A percentile compares a stretch with the other conserved stretches of the same genome.
These are phyloP conservation scores for Fusarium palustre DNA, from an alignment of 2,329 filamentous ascomycete species.

Conservation along the genomic window DNA sequence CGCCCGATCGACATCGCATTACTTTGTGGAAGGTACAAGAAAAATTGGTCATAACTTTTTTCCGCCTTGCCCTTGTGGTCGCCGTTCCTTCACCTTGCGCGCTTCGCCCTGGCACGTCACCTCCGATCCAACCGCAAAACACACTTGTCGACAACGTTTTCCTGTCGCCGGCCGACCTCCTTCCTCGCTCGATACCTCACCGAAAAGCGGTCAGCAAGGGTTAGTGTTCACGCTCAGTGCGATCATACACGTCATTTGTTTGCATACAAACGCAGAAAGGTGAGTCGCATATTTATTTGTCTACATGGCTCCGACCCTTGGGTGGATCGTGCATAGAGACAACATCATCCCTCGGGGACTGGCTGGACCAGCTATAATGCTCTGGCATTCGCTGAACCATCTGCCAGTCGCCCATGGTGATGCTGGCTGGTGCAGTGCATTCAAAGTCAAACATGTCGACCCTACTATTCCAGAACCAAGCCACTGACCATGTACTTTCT, in stretches of 20 bases:
- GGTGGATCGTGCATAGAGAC: conserved; percentile 25
- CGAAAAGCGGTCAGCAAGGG: conserved; percentile 35
- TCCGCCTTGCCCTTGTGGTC: conserved; percentile 17
- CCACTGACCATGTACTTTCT: conserved; percentile 35
- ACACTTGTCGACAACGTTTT: conserved; percentile 31
- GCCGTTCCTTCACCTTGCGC: conserved; percentile 26
- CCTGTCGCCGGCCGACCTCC: conserved; percentile 46
- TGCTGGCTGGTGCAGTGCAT: conserved; percentile 9
- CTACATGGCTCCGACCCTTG: conserved; percentile 14
- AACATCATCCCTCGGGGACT: conserved; percentile 9
- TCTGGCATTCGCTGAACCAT: conserved; percentile 18
- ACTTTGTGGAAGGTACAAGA: conserved; percentile 32
- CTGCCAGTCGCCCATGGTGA: conserved; percentile 14
- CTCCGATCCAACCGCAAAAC: conserved; percentile 18
- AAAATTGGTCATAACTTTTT: neutral
- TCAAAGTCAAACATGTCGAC: conserved; percentile 12
- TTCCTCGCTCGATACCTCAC: conserved; percentile 16
- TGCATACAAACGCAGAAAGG: conserved; percentile 38
- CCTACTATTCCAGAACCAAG: neutral
- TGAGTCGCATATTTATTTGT: conserved; percentile 37
- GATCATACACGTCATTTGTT: conserved; percentile 42
- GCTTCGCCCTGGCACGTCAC: conserved; percentile 15
- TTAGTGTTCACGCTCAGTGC: conserved; percentile 28
- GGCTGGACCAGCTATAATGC: conserved; percentile 15
- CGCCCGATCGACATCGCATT: conserved; percentile 30